Percentiles rank a stretch among this genome's conserved stretches.
Evolutionary conservation across 164 flowering plant genomes (phyloP).

Genomic region (Platanus orientalis): DNA sequence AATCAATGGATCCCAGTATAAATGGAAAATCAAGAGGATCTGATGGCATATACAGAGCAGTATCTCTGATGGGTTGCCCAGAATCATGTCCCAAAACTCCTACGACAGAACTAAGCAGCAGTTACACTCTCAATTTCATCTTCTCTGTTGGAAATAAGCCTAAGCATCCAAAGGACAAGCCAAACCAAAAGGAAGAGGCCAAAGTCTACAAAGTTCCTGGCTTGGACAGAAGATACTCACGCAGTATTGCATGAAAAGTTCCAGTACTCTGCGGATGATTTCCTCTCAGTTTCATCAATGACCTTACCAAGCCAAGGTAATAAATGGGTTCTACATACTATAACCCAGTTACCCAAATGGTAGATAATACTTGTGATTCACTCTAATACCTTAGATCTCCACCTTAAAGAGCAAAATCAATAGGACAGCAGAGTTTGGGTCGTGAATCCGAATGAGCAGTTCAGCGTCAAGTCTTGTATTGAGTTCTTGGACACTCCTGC

Average conservation of each 20-base stretch:
- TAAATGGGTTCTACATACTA: slow-evolving; percentile 47
- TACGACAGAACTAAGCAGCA: slow-evolving; percentile 61
- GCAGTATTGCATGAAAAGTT: slow-evolving; percentile 64
- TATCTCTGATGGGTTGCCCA: slow-evolving; percentile 73
- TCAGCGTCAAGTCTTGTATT: no score
- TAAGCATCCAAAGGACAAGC: slow-evolving; percentile 68
- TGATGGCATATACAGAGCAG: slow-evolving; percentile 61
- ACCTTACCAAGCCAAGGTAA: slow-evolving; percentile 63
- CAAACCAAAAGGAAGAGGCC: slow-evolving; percentile 72
- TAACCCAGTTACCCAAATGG: slow-evolving; percentile 26
- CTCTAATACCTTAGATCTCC: no score
- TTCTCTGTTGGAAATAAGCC: slow-evolving; percentile 72
- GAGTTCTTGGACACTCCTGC: no score
- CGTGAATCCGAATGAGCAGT: no score
- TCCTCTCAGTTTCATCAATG: slow-evolving; percentile 53
- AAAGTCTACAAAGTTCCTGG: slow-evolving; percentile 41
- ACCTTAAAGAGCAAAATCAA: no score
- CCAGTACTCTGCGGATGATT: slow-evolving; percentile 57
- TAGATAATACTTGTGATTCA: no score
- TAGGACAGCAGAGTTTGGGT: no score
- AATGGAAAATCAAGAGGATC: slow-evolving; percentile 82
- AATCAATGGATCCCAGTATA: slow-evolving; percentile 57
- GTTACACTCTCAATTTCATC: slow-evolving; percentile 67
- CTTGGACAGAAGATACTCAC: slow-evolving; percentile 37
- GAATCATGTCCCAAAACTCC: slow-evolving; percentile 47